These are phyloP conservation scores for Catharanthus roseus DNA, from an alignment of 257 asterid genomes.

Conservation along the genomic window DNA sequence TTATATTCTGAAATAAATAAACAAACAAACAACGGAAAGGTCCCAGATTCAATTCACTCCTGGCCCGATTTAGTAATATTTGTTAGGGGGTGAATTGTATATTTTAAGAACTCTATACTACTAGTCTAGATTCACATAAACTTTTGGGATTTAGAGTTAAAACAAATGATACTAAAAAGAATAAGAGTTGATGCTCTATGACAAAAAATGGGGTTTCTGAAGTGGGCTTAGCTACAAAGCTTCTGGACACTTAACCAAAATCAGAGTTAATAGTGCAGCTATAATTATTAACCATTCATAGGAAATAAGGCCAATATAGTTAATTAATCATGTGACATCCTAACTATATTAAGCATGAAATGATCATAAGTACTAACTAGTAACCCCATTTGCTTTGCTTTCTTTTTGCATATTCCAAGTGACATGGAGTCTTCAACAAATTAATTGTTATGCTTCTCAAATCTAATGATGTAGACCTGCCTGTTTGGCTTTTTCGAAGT, in stretches of 20 bases:
- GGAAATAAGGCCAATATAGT: not conserved
- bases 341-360: not conserved
- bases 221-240: not conserved
- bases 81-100: no score
- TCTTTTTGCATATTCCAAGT: conserved; percentile 1
- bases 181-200: not conserved
- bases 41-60: no score
- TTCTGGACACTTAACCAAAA: not conserved
- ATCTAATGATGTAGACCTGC: no score
- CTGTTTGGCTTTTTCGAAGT: no score
- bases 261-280: not conserved
- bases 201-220: not conserved
- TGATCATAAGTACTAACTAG: no score
- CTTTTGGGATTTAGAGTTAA: not conserved
- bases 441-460: not conserved
- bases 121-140: no score
- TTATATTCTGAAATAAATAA: no score
- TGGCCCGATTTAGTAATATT: no score
- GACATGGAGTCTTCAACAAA: not conserved
- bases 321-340: not conserved
- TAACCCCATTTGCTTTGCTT: not conserved
- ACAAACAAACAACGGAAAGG: no score
- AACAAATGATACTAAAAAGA: not conserved
- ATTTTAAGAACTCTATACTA: not conserved
- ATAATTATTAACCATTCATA: not conserved